Evolutionary conservation across 176 grass and related monocot genomes (phyloP).

Genomic region (Rhipidocladum racemiflorum): DNA sequence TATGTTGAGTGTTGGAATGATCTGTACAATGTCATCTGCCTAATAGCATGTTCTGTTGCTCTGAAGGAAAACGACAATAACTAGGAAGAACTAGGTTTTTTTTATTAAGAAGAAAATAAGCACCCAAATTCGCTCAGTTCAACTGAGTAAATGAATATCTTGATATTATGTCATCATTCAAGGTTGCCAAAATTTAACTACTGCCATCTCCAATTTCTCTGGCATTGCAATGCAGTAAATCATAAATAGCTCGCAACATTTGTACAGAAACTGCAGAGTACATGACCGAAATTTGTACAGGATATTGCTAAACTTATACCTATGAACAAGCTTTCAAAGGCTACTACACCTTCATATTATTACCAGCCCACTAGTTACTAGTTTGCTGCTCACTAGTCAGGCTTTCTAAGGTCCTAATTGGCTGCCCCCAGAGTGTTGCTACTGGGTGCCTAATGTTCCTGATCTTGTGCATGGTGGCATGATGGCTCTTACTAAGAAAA

Average conservation of each 20-base stretch:
- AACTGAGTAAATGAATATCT: not conserved
- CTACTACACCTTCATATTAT: conserved; percentile 25
- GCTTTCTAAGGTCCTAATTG: conserved; percentile 24
- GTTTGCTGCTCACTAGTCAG: not conserved
- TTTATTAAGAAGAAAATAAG: too few relatives aligned
- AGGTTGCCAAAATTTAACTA: not conserved
- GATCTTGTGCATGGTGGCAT: conserved; percentile 1
- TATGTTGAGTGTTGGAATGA: not conserved
- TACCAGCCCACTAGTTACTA: conserved; percentile 20
- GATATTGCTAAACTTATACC: not conserved
- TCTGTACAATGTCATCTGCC: not conserved
- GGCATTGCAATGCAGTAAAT: not conserved
- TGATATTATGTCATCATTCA: not conserved
- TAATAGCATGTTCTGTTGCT: not conserved
- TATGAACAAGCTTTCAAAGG: conserved; percentile 26
- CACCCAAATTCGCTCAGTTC: too few relatives aligned
- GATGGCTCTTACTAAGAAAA: conserved; percentile 19
- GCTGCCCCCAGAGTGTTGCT: conserved; percentile 5
- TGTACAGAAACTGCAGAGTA: not conserved
- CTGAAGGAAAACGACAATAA: not conserved
- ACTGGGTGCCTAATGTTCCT: conserved; percentile 19
- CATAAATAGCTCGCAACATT: not conserved
- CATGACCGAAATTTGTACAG: conserved; percentile 26
- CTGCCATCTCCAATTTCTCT: not conserved
- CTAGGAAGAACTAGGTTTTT: too few relatives aligned